Percentiles rank a stretch among this genome's conserved stretches.
phyloP scores from a whole-genome alignment of 768 basidiomycete genomes.

The Mycena epipterygia region DNA sequence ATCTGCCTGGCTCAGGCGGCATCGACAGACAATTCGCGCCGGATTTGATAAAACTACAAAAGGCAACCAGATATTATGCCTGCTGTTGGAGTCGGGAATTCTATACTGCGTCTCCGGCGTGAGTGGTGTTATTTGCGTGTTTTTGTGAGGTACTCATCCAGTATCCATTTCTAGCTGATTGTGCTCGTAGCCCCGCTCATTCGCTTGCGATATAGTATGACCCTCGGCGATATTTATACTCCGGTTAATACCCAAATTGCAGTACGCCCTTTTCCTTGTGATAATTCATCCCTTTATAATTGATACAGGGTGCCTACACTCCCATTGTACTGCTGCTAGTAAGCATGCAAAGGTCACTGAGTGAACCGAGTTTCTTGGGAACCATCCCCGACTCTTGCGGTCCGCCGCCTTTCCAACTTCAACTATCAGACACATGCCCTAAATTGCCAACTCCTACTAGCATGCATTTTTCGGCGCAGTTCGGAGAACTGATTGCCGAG shows the following conservation, averaged over 20 bases:
- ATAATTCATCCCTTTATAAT: not conserved
- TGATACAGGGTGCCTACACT: conserved; percentile 26
- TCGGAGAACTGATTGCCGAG: not conserved
- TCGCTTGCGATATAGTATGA: conserved; percentile 3
- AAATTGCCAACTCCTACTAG: not conserved
- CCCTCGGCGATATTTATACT: conserved; percentile 4
- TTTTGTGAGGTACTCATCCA: not conserved
- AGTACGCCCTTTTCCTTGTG: not conserved
- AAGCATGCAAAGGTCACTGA: conserved; percentile 17
- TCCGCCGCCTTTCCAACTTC: not conserved
- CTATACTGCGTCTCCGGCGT: conserved; percentile 16
- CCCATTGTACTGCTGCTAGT: conserved; percentile 26
- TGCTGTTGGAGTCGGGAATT: conserved; percentile 25
- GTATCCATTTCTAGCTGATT: not conserved
- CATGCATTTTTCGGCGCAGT: not conserved
- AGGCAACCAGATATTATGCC: conserved; percentile 14
- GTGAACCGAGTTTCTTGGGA: conserved; percentile 24
- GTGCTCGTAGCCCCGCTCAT: not conserved
- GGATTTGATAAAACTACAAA: conserved; percentile 18
- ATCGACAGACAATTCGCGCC: conserved; percentile 17
- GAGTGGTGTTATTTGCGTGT: not conserved
- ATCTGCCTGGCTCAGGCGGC: conserved; percentile 12
- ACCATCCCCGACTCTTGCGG: not conserved
- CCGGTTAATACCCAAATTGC: conserved; percentile 20
- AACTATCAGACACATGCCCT: not conserved